phyloP scores from a whole-genome alignment of 2,329 filamentous ascomycete species.

The Fusarium papillatum region DNA sequence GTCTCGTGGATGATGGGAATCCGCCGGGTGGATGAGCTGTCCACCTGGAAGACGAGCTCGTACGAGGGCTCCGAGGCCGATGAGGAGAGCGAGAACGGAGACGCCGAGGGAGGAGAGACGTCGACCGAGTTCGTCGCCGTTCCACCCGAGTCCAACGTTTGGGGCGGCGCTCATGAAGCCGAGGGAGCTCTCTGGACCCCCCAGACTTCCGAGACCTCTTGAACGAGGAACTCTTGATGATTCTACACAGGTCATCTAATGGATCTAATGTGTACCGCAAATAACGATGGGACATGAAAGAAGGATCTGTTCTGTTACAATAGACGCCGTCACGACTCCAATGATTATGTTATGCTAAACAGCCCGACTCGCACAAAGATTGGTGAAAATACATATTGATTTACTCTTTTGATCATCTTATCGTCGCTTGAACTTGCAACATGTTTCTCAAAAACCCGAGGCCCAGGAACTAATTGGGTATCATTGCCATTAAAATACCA shows the following conservation, averaged over 20 bases:
- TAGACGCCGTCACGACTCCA: constrained; percentile 49
- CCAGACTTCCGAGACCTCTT: constrained; percentile 41
- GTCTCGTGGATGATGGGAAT: constrained; percentile 97
- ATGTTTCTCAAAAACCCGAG: not conserved
- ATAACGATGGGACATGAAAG: constrained; percentile 43
- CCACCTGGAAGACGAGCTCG: constrained; percentile 64
- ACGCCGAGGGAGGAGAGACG: constrained; percentile 40
- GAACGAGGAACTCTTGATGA: constrained; percentile 21
- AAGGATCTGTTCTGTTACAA: constrained; percentile 42
- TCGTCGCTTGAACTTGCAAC: not conserved
- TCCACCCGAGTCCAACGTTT: constrained; percentile 56
- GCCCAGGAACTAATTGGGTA: constrained; percentile 24
- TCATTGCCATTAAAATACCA: constrained; percentile 27
- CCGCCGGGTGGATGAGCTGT: constrained; percentile 70
- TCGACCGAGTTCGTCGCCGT: constrained; percentile 66
- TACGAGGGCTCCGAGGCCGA: constrained; percentile 53
- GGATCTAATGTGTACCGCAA: constrained; percentile 30
- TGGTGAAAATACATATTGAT: not conserved
- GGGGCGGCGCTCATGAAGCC: constrained; percentile 51
- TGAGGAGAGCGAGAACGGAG: constrained; percentile 49
- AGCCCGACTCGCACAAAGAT: not conserved
- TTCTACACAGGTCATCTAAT: constrained; percentile 23
- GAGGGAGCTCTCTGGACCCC: constrained; percentile 61
- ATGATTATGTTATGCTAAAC: constrained; percentile 34
- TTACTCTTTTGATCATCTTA: not conserved